Base-by-base conservation (phyloP, 495 filamentous ascomycete species). In the Durotheca rogersii region DNA sequence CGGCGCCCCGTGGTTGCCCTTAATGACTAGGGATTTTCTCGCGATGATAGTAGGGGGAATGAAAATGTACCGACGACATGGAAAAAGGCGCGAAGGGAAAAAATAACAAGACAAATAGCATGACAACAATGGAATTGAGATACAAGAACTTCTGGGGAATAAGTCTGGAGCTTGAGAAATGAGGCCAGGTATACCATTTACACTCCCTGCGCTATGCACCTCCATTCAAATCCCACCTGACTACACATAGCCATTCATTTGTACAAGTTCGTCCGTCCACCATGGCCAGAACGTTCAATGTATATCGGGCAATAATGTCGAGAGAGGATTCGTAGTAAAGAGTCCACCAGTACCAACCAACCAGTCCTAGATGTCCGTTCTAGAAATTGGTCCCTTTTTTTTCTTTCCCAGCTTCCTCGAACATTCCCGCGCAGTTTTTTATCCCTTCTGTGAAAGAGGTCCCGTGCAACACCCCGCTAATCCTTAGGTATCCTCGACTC, bases 191-290 rank as follows among this genome's bases (percentile, higher is more conserved):
- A 78, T 62, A 78, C 76, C 77, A 79, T 72, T 72, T 72, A 73
- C 75, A 77, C 78, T 79, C 78, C 78, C 68, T 77, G 75, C 81
- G 78, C 74, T 81, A 75, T 76, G 74, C 76, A 76, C 76, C 71
- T 67, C 71, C 68, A 44, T 62, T 60, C 60, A 62, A 52, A 58
- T 56, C 49, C 62, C 55, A 47, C 50, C 62, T 45, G 62, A 55
- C 62, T 59, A 46, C 62, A 63, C 51, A 60, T 56, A 63, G 55
- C 56, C 56, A 51, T 59, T 53, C 62, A 66, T 66, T 59, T 59
- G 62, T 66, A 66, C 59, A 66, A 62, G 56, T 62, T 56, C 55
- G 60, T 63, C 59, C 57, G 45, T 56, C 60, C 59, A 42, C 56
- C 59, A 40, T 63, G 62, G 62, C 47, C 56, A 58, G 58, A 60